Evolutionary conservation across 192 early-diverging fungal genomes (phyloP).

Genomic region (Gonapodya sp.): DNA sequence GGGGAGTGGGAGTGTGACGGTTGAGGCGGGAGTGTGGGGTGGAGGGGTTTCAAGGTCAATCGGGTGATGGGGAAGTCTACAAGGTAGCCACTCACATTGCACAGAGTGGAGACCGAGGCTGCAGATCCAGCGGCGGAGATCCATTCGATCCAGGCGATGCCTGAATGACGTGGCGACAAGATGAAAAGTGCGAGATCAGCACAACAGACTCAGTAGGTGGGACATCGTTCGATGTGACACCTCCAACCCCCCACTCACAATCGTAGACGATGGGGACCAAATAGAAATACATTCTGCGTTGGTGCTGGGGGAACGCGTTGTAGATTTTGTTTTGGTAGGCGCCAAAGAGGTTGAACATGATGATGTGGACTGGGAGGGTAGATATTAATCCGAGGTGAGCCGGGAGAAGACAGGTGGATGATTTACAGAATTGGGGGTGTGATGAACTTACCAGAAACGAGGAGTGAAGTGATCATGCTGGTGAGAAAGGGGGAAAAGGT

Average conservation of each 20-base stretch:
- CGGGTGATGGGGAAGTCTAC: too few relatives aligned
- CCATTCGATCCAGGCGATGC: constrained; percentile 3
- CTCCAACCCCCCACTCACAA: background rate
- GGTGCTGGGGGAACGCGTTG: background rate
- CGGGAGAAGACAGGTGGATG: background rate
- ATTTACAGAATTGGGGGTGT: background rate
- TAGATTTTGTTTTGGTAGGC: background rate
- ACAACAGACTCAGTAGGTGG: background rate
- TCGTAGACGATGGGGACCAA: background rate
- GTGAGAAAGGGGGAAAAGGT: background rate
- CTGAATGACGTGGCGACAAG: background rate
- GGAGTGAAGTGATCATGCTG: background rate
- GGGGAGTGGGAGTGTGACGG: too few relatives aligned
- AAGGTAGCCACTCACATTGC: too few relatives aligned
- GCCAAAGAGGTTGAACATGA: background rate
- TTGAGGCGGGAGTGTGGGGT: too few relatives aligned
- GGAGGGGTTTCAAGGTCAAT: too few relatives aligned
- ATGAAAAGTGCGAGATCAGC: background rate
- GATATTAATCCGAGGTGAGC: background rate
- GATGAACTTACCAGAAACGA: background rate
- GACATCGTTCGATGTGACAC: too few relatives aligned
- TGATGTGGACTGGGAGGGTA: background rate
- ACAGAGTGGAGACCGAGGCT: background rate
- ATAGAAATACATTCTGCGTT: background rate
- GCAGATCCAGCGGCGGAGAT: background rate